These are phyloP conservation scores for Syzygium grande DNA, from an alignment of 345 rosid species.

Conservation along the genomic window DNA sequence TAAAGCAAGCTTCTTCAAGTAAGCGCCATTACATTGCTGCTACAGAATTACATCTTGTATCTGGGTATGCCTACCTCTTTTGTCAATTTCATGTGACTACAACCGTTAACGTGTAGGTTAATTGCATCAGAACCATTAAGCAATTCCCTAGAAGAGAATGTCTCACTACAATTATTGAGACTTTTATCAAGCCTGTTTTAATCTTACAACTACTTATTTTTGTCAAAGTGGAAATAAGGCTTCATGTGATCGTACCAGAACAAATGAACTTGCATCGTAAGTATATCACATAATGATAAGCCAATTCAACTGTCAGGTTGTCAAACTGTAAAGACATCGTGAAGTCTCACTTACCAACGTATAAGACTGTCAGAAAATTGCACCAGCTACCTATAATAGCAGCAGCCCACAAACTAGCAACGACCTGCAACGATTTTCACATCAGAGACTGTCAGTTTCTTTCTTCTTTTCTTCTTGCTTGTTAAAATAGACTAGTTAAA, in stretches of 20 bases:
- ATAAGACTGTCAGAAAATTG: conserved; percentile 82
- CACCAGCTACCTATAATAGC: conserved; percentile 90
- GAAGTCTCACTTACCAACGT: conserved; percentile 47
- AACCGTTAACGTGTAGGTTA: neutral
- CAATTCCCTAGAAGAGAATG: neutral
- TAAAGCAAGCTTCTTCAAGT: neutral
- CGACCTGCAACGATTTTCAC: conserved; percentile 29
- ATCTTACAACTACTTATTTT: neutral
- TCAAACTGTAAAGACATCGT: neutral
- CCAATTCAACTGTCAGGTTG: neutral
- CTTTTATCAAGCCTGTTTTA: neutral
- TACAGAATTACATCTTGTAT: neutral
- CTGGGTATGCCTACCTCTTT: neutral
- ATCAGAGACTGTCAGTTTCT: neutral
- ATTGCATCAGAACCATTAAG: neutral
- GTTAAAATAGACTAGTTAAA: neutral
- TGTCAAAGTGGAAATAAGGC: neutral
- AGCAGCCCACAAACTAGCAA: conserved; percentile 53
- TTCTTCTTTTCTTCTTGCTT: neutral
- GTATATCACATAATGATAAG: neutral
- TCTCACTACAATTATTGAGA: neutral
- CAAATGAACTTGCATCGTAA: neutral
- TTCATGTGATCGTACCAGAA: neutral
- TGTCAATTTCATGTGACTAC: neutral
- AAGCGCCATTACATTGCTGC: neutral